phyloP scores from a whole-genome alignment of 2,329 filamentous ascomycete genomes.

The Aspergillus carbonarius region DNA sequence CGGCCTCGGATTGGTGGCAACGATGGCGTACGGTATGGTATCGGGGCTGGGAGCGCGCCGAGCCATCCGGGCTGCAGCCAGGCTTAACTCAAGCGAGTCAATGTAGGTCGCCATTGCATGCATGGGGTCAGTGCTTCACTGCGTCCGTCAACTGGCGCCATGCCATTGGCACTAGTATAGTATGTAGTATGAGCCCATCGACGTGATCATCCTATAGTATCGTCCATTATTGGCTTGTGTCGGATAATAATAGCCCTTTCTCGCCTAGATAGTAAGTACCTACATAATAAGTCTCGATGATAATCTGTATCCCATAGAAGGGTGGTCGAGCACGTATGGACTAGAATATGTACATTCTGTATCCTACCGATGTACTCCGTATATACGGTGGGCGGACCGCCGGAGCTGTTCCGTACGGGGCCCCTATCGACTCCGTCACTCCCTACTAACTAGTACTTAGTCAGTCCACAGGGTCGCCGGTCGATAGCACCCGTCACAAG shows the following conservation, averaged over 20 bases:
- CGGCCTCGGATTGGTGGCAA: slow-evolving; percentile 1
- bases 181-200: neutral
- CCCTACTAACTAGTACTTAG: too few species aligned
- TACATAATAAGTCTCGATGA: too few species aligned
- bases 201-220: neutral
- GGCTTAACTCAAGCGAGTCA: neutral
- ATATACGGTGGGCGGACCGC: neutral
- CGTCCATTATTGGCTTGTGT: neutral
- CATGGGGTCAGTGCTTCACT: neutral
- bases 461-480: neutral
- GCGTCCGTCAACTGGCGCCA: neutral
- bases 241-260: neutral
- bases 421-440: too few species aligned
- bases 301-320: too few species aligned
- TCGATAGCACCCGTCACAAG: neutral
- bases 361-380: neutral
- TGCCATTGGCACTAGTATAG: neutral
- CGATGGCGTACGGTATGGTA: neutral
- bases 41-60: slow-evolving; percentile 2
- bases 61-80: neutral
- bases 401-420: neutral
- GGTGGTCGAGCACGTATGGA: neutral
- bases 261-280: neutral
- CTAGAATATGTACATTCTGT: neutral
- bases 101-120: neutral